Percentiles rank a stretch among this genome's conserved stretches.
Conservation (phyloP, 805 yeast species). For the Candida caryicola region DNA sequence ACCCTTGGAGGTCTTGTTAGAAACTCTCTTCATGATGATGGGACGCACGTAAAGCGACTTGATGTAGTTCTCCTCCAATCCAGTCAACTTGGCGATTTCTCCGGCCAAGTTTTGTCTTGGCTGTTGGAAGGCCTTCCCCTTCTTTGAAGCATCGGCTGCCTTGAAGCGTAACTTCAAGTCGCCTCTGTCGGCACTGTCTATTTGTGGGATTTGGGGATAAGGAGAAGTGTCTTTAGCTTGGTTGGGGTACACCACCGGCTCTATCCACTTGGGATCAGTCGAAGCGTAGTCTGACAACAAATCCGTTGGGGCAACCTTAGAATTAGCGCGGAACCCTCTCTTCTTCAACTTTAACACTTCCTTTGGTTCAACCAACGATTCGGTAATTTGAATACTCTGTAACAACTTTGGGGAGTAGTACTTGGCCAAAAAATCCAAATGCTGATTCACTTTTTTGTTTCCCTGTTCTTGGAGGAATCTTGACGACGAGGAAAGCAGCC, state of each 20-base stretch:
- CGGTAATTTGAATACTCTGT: constrained; percentile 79
- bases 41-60: constrained; percentile 62
- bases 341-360: constrained; percentile 45
- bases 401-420: constrained; percentile 81
- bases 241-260: constrained; percentile 48
- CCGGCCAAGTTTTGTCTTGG: constrained; percentile 43
- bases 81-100: constrained; percentile 61
- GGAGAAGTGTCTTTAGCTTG: constrained; percentile 51
- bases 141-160: constrained; percentile 16
- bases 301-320: constrained; percentile 62
- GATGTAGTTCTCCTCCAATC: constrained; percentile 61
- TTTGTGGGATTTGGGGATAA: constrained; percentile 55
- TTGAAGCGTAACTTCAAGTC: constrained; percentile 38
- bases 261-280: constrained; percentile 76
- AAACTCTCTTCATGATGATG: constrained; percentile 72
- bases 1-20: constrained; percentile 91
- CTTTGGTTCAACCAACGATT: constrained; percentile 65
- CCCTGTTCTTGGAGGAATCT: constrained; percentile 3
- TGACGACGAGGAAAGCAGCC: constrained; percentile 5
- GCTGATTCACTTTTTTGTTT: constrained; percentile 30
- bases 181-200: constrained; percentile 50
- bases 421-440: constrained; percentile 57
- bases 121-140: constrained; percentile 8
- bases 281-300: constrained; percentile 67
- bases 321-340: constrained; percentile 27